phyloP scores from a whole-genome alignment of 1,284 basidiomycete genomes.

The Apiotrichum gamsii region DNA sequence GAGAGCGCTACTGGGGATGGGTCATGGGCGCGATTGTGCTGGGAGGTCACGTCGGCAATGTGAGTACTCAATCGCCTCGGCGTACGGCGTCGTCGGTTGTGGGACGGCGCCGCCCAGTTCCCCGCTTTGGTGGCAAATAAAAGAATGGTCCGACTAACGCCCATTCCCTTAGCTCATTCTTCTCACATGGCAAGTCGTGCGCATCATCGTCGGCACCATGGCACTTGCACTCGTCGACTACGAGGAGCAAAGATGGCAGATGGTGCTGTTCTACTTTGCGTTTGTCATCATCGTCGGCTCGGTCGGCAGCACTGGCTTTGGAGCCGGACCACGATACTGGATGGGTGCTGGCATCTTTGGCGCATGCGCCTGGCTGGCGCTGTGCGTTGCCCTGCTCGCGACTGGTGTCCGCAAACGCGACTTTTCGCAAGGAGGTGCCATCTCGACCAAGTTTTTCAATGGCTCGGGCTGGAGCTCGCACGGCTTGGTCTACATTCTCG shows the following conservation, averaged over 20 bases:
- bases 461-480: slow-evolving; percentile 30
- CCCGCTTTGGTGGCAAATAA: background rate
- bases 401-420: slow-evolving; percentile 22
- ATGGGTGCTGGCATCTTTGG: slow-evolving; percentile 22
- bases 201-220: slow-evolving; percentile 40
- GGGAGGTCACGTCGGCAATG: slow-evolving; percentile 44
- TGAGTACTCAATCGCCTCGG: too few species aligned
- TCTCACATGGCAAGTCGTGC: slow-evolving; percentile 36
- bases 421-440: slow-evolving; percentile 4
- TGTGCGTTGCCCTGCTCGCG: slow-evolving; percentile 37
- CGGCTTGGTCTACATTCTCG: slow-evolving; percentile 40
- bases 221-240: slow-evolving; percentile 30
- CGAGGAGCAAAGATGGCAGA: slow-evolving; percentile 29
- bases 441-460: slow-evolving; percentile 25
- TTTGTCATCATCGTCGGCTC: slow-evolving; percentile 33
- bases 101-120: too few species aligned
- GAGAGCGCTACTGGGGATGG: slow-evolving; percentile 46
- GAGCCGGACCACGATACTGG: slow-evolving; percentile 41
- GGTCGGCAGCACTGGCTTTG: slow-evolving; percentile 37
- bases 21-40: slow-evolving; percentile 42
- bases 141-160: background rate
- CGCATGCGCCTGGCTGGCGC: slow-evolving; percentile 27
- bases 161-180: slow-evolving; percentile 40
- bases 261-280: slow-evolving; percentile 38
- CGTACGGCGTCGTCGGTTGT: too few species aligned